Percentiles rank a stretch among this genome's conserved stretches.
Conservation (phyloP, 495 filamentous ascomycete species). For the Penicillium mononematosum region DNA sequence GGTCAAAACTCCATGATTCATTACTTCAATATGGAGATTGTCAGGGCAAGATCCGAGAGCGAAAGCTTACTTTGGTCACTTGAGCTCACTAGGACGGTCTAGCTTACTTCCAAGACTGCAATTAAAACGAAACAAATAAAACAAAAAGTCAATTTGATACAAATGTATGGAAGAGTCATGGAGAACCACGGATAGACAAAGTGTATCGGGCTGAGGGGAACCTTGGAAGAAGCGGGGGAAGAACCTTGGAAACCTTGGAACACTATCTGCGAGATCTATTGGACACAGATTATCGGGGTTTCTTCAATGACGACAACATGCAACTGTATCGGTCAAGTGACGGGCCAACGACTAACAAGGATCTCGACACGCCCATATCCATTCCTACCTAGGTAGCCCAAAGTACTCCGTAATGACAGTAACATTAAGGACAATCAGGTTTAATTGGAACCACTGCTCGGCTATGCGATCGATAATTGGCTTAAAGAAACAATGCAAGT, state of each 20-base stretch:
- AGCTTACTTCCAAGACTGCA: not conserved
- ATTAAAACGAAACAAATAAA: not conserved
- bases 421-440: not conserved
- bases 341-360: not conserved
- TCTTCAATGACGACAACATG: conserved; percentile 6
- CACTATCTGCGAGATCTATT: conserved; percentile 1
- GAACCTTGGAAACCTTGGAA: not conserved
- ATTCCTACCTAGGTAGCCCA: too few relatives aligned
- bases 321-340: not conserved
- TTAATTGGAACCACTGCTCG: not conserved
- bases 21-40: not conserved
- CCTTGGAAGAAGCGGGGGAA: not conserved
- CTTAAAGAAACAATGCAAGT: not conserved
- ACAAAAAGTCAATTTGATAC: not conserved
- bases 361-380: not conserved
- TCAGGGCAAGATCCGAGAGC: conserved; percentile 4
- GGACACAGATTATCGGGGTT: not conserved
- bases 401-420: not conserved
- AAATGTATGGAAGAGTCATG: not conserved
- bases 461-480: not conserved
- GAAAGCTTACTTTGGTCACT: conserved; percentile 12
- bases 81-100: conserved; percentile 1
- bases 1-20: not conserved
- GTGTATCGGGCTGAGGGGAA: conserved; percentile 1
- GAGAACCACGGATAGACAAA: not conserved